Evolutionary conservation across 306 rosid species (phyloP).

Genomic region (Biancaea sappan): DNA sequence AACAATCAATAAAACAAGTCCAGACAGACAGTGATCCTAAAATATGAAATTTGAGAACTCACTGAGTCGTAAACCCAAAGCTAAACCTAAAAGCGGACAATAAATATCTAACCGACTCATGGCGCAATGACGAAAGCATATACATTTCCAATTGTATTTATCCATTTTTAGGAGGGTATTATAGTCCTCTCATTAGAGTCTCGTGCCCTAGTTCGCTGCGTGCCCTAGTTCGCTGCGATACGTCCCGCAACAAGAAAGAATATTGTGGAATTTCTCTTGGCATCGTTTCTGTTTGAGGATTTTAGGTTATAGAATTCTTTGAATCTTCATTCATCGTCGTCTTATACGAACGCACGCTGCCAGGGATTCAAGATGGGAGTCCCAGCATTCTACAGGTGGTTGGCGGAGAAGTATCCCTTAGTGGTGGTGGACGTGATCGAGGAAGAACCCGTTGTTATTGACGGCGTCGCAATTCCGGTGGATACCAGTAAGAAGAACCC

Average conservation of each 20-base stretch:
- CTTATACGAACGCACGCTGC: constrained; percentile 2
- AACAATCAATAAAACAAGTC: too few species aligned
- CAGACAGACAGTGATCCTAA: too few species aligned
- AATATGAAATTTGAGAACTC: too few species aligned
- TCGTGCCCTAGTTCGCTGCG: constrained; percentile 37
- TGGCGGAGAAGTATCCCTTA: constrained; percentile 92
- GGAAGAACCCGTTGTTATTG: constrained; percentile 86
- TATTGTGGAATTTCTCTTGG: too few species aligned
- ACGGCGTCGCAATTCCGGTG: constrained; percentile 71
- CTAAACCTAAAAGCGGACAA: neutral
- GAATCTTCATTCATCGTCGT: constrained; percentile 7
- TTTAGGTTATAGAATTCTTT: constrained; percentile 6
- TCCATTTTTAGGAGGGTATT: neutral
- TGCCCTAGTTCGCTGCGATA: too few species aligned
- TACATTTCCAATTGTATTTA: neutral
- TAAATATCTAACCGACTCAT: neutral
- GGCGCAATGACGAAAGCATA: neutral
- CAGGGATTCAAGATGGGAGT: constrained; percentile 76
- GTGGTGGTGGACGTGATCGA: constrained; percentile 83
- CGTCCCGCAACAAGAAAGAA: too few species aligned
- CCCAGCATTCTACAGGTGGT: constrained; percentile 94
- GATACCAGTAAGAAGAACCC: constrained; percentile 88
- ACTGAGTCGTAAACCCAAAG: too few species aligned
- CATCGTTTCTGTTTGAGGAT: neutral
- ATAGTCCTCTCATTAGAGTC: neutral